Conservation (phyloP, 116 monocot species). For the Zostera marina region DNA sequence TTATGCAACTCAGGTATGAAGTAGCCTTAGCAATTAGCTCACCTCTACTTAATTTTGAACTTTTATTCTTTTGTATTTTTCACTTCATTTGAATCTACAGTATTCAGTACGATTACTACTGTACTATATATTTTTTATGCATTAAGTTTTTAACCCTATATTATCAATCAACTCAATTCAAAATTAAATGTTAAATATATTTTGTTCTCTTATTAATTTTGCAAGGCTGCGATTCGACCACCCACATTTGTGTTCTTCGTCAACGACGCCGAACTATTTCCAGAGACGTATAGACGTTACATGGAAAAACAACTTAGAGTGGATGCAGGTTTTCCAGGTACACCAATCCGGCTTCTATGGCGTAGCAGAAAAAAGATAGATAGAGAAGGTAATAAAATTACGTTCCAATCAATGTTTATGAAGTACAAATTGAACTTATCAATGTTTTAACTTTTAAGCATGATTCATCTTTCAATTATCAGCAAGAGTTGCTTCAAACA, state of each 20-base stretch:
- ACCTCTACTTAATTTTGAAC: too few species aligned
- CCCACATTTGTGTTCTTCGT: slow-evolving; percentile 99
- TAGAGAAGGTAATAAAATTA: slow-evolving; percentile 25
- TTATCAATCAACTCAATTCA: too few species aligned
- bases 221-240: slow-evolving; percentile 80
- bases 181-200: not conserved
- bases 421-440: too few species aligned
- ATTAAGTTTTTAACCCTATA: too few species aligned
- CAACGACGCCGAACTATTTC: slow-evolving; percentile 72
- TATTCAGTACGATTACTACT: too few species aligned
- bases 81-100: not conserved
- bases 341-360: slow-evolving; percentile 91
- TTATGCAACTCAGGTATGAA: slow-evolving; percentile 72
- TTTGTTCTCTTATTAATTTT: not conserved
- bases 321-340: slow-evolving; percentile 90
- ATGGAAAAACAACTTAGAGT: slow-evolving; percentile 89
- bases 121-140: too few species aligned
- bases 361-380: slow-evolving; percentile 54
- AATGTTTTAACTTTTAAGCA: too few species aligned
- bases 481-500: too few species aligned
- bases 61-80: not conserved
- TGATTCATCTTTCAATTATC: too few species aligned
- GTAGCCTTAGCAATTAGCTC: too few species aligned
- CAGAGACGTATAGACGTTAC: slow-evolving; percentile 92
- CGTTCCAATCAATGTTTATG: too few species aligned